Evolutionary conservation across 1,139 yeast species (phyloP), one percentile per base, ranked within the genome.

Genomic region (Geotrichum restrictum): DNA sequence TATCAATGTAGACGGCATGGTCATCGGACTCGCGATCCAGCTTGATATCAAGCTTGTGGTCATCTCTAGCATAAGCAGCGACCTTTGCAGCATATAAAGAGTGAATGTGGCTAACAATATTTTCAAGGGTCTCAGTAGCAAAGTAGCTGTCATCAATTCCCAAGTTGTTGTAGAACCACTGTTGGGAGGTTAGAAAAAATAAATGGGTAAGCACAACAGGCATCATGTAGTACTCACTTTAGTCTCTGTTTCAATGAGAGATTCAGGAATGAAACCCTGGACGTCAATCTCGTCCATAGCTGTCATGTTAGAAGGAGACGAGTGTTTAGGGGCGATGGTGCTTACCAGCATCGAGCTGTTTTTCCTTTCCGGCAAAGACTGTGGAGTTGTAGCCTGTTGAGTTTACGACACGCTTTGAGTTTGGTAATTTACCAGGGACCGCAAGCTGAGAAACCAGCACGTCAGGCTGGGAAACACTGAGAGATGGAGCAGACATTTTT

Each of bases 131-230:
- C 66, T 91, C 96, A 60, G 87, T 81, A 49, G 95, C 93, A 67
- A 93, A 91, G 71, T 88, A 93, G 38, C 88, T 85, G 67, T 70
- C 97, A 66, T 89, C 97, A 58, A 93, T 88, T 41, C 97, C 97
- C 60, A 93, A 77, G 50, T 80, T 73, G 57, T 85, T 82, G 73
- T 93, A 93, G 68, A 93, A 93, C 95, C 96, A 91, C 63, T 68
- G 59, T 16, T 27, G 21, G 27, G 11, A 13, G 21, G 24, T 40
- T 44, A 38, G 41, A 38, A 8, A n/a, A n/a, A n/a, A n/a, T n/a
- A n/a, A n/a, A 10, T 6, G 27, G n/a, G 29, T 6, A 2, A 16
- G 13, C n/a, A 10, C 16, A 33, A 29, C n/a, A n/a, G 21, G 33
- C 21, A 11, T 45, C 4, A 16, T 11, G 29, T 27, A 29, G 40